phyloP scores from a whole-genome alignment of 2,329 filamentous ascomycete genomes.

The Arthrobotrys iridis region DNA sequence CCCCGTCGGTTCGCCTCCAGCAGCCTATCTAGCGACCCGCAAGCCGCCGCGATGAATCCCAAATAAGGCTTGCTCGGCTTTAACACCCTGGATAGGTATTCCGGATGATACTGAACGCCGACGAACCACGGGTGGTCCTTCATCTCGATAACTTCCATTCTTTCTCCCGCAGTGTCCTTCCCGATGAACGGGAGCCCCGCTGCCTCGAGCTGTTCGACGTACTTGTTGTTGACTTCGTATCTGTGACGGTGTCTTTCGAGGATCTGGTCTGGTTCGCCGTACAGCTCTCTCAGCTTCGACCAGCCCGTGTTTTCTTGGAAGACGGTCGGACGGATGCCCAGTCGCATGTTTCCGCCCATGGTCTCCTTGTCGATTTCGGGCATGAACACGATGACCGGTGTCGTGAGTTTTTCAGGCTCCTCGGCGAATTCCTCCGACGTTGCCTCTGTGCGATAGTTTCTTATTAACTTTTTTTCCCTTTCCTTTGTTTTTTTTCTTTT shows the following conservation, averaged over 20 bases:
- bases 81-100: constrained; percentile 81
- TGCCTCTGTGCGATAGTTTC: too few relatives aligned
- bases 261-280: constrained; percentile 69
- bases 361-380: constrained; percentile 82
- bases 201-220: constrained; percentile 74
- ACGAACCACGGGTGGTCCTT: constrained; percentile 86
- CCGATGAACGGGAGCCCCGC: constrained; percentile 79
- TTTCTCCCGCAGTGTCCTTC: constrained; percentile 79
- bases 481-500: too few relatives aligned
- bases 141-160: constrained; percentile 85
- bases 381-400: constrained; percentile 88
- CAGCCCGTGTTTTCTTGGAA: constrained; percentile 82
- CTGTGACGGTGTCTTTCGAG: constrained; percentile 85
- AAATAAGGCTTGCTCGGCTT: constrained; percentile 79
- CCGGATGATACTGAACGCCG: constrained; percentile 87
- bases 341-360: constrained; percentile 86
- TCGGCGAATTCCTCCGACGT: constrained; percentile 68
- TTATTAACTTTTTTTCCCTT: too few relatives aligned
- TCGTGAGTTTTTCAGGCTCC: constrained; percentile 65
- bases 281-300: constrained; percentile 79
- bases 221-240: constrained; percentile 88
- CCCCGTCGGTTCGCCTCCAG: constrained; percentile 38
- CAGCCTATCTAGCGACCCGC: constrained; percentile 69
- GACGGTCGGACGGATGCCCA: constrained; percentile 76
- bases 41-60: constrained; percentile 82